These are phyloP conservation scores for Coemansia sp. DNA, from an alignment of 192 early-diverging fungal species.

Conservation along the genomic window DNA sequence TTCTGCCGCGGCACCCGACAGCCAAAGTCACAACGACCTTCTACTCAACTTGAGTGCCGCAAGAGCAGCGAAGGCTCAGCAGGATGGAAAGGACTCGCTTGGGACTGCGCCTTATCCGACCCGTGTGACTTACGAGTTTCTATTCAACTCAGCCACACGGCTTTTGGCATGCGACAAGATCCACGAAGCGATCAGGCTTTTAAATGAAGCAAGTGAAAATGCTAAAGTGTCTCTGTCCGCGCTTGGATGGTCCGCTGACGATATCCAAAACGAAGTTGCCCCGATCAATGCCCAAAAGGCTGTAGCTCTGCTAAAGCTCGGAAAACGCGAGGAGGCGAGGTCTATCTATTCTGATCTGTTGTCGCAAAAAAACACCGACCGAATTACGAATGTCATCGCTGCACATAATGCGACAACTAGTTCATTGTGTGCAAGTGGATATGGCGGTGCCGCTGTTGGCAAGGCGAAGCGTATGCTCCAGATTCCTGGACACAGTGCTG, in stretches of 20 bases:
- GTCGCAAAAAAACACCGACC: slow-evolving; percentile 15
- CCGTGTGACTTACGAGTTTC: slow-evolving; percentile 29
- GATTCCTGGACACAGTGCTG: slow-evolving; percentile 17
- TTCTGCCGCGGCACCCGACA: slow-evolving; percentile 6
- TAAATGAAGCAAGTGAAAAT: slow-evolving; percentile 17
- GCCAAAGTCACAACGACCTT: slow-evolving; percentile 31
- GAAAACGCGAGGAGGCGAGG: slow-evolving; percentile 13
- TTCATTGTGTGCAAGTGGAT: background rate
- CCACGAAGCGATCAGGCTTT: slow-evolving; percentile 25
- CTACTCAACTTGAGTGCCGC: slow-evolving; percentile 44
- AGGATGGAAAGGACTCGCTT: background rate
- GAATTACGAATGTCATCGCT: slow-evolving; percentile 23
- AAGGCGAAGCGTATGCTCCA: slow-evolving; percentile 33
- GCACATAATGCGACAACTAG: slow-evolving; percentile 31
- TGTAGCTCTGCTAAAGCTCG: slow-evolving; percentile 34
- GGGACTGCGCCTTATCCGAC: background rate
- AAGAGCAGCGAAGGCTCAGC: slow-evolving; percentile 39
- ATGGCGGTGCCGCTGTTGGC: background rate
- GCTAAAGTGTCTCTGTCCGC: slow-evolving; percentile 20
- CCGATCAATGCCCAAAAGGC: slow-evolving; percentile 46
- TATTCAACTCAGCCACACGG: slow-evolving; percentile 40
- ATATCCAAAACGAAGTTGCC: slow-evolving; percentile 36
- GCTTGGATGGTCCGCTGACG: slow-evolving; percentile 30
- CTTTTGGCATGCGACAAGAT: slow-evolving; percentile 28
- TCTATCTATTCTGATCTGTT: slow-evolving; percentile 23